These are phyloP conservation scores for Xylaria sp. DNA, from an alignment of 2,329 filamentous ascomycete species.

Conservation along the genomic window DNA sequence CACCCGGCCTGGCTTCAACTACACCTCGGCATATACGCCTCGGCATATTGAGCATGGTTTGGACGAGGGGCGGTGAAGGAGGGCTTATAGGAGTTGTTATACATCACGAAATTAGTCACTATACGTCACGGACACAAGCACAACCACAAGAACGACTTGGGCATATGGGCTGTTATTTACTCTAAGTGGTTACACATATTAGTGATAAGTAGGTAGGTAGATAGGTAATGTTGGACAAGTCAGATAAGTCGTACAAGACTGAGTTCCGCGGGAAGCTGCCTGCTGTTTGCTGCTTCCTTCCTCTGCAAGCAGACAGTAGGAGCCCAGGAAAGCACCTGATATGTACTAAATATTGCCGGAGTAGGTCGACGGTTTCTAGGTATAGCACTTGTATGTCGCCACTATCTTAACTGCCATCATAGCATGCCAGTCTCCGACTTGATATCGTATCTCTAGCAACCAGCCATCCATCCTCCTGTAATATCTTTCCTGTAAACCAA, in stretches of 20 bases:
- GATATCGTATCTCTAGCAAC: neutral
- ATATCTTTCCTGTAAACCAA: neutral
- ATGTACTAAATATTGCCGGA: neutral
- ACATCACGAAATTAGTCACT: neutral
- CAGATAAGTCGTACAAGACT: neutral
- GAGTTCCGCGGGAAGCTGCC: constrained; percentile 15
- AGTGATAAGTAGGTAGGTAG: neutral
- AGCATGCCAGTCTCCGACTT: constrained; percentile 12
- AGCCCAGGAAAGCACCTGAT: constrained; percentile 3
- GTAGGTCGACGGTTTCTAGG: neutral
- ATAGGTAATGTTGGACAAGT: neutral
- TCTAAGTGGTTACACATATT: neutral
- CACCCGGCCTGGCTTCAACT: neutral
- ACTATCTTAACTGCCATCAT: neutral
- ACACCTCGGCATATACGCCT: neutral
- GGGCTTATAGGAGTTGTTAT: neutral
- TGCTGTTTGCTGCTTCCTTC: constrained; percentile 16
- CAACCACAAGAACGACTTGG: neutral
- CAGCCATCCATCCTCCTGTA: neutral
- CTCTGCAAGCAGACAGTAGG: neutral
- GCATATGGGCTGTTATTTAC: neutral
- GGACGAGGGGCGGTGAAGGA: neutral
- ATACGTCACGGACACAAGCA: neutral
- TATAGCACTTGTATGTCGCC: neutral
- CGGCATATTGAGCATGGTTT: neutral